Conservation (phyloP, 2,329 filamentous ascomycete species). For the Sarocladium oryzae region DNA sequence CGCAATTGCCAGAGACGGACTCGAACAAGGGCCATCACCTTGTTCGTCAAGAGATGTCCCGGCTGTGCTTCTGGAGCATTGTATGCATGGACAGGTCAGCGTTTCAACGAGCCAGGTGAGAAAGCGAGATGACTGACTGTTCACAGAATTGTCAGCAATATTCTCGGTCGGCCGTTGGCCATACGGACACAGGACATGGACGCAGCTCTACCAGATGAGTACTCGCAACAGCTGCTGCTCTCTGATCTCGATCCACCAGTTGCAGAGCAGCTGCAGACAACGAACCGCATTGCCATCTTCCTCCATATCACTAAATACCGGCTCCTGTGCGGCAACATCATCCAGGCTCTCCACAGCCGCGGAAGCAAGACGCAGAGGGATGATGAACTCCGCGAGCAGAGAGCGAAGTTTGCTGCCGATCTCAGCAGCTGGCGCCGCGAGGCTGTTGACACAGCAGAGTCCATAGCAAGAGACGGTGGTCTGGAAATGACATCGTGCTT, state of each 20-base stretch:
- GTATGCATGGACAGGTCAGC: slow-evolving; percentile 32
- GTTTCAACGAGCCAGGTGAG: no score
- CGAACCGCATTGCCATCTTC: slow-evolving; percentile 21
- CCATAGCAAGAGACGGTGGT: slow-evolving; percentile 12
- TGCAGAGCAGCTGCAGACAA: slow-evolving; percentile 13
- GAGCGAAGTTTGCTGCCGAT: slow-evolving; percentile 21
- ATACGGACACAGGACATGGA: slow-evolving; percentile 35
- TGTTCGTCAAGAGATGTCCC: slow-evolving; percentile 22
- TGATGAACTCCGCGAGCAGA: slow-evolving; percentile 23
- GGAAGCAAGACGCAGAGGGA: slow-evolving; percentile 16
- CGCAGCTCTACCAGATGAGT: slow-evolving; percentile 24
- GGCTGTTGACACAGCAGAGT: slow-evolving; percentile 12
- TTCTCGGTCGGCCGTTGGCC: slow-evolving; percentile 32
- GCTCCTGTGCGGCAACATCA: slow-evolving; percentile 31
- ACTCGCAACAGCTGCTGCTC: not conserved
- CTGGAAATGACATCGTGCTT: slow-evolving; percentile 29
- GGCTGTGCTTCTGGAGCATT: slow-evolving; percentile 37
- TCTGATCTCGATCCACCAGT: not conserved
- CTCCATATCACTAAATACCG: slow-evolving; percentile 34
- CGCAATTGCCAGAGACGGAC: not conserved
- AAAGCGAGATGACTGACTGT: no score
- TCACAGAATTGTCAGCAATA: slow-evolving; percentile 22
- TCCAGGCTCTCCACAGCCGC: slow-evolving; percentile 24
- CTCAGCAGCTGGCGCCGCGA: slow-evolving; percentile 22
- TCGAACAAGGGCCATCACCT: slow-evolving; percentile 16